Base-by-base conservation (phyloP, 495 filamentous ascomycete species). In the Penicillium bovifimosum region DNA sequence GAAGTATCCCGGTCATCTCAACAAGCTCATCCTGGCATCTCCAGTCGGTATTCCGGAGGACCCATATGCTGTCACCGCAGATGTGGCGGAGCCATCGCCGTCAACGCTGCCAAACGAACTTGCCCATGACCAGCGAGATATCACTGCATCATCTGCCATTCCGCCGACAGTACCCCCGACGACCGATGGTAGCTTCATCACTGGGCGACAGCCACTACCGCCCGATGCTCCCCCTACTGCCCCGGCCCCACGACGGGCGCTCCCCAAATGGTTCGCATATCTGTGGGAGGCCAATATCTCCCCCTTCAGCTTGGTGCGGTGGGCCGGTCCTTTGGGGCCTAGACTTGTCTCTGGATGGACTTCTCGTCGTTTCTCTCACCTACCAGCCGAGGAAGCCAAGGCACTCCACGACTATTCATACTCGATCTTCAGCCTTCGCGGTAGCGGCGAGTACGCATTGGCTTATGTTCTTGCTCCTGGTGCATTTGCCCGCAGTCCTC, bases 231-330 rank as follows among this genome's bases (percentile, higher is more conserved):
- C 74, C 42, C 62, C 59, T 9, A 50, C 62, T 14, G 74, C 74
- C 43, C 62, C 59, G 41, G 55, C 79, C 44, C 71, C 82, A n/a
- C 70, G 79, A 33, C 77, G 86, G 5, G 86, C 85, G 14, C 58
- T 89, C 10, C 87, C 91, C 0, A 85, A 85, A 66, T 96, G 90
- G 90, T 74, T 96, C 14, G 82, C 83, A 27, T 96, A 89, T 66
- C 79, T 98, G 31, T 98, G 93, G 93, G 93, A 98, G 52, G 89
- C 90, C 56, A 98, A 98, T 63, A 85, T 98, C 56, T 96, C 90
- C 1, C 93, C 95, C 14, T 98, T 98, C 67, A 88, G 83, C 54
- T 68, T 98, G 14, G 81, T 98, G 8, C 87, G 93, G 47, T 86
- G 91, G 79, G 72, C 89, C 9, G 93, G 93, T n/a, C 93, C 93